A percentile compares a stretch with the other conserved stretches of the same genome.
These are phyloP conservation scores for Tricholoma furcatifolium DNA, from an alignment of 768 basidiomycete species.

Conservation along the genomic window DNA sequence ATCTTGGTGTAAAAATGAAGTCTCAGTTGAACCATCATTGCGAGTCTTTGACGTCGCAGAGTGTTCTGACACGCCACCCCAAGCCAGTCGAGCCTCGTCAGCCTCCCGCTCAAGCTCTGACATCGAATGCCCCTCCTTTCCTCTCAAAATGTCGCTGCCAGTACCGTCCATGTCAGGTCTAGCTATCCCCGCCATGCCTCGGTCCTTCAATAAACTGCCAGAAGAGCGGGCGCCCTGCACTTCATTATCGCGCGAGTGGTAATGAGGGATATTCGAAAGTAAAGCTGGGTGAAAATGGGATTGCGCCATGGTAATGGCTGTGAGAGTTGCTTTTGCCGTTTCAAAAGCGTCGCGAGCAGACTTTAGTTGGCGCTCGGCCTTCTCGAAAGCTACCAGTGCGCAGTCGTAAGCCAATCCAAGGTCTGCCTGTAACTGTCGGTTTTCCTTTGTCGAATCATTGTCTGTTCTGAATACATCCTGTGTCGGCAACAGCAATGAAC, in stretches of 20 bases:
- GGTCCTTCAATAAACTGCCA: neutral
- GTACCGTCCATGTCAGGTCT: no score
- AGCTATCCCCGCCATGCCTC: neutral
- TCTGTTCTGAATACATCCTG: neutral
- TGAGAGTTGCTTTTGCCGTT: constrained; percentile 5
- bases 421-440: constrained; percentile 1
- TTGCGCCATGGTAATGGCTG: constrained; percentile 1
- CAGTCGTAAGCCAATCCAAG: constrained; percentile 3
- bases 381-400: constrained; percentile 5
- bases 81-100: constrained; percentile 6
- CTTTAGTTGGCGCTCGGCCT: neutral
- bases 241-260: neutral
- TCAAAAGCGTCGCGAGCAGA: constrained; percentile 8
- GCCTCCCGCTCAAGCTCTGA: constrained; percentile 9
- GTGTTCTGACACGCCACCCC: neutral
- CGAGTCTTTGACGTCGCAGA: neutral
- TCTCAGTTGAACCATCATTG: no score
- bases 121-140: neutral
- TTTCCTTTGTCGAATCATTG: neutral
- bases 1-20: no score
- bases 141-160: neutral
- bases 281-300: neutral
- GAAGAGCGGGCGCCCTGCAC: neutral
- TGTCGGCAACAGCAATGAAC: neutral
- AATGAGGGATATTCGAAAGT: neutral